Evolutionary conservation across 768 basidiomycete species (phyloP).

Genomic region (Podaxis sp.): DNA sequence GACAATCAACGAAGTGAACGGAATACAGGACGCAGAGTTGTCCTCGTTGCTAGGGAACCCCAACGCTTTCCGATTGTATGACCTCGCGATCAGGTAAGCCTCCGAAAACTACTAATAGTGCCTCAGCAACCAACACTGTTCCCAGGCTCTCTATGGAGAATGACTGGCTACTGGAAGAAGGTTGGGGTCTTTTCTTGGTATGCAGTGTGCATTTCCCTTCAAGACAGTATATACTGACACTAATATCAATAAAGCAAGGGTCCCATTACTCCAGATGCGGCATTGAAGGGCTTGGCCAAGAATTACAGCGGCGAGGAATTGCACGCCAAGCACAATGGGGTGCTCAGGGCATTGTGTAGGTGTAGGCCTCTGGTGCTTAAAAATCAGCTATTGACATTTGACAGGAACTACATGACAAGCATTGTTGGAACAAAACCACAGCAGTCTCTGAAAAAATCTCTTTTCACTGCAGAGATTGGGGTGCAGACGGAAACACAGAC

Average conservation of each 20-base stretch:
- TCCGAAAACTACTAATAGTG: background rate
- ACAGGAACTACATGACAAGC: slow-evolving; percentile 51
- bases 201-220: background rate
- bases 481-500: slow-evolving; percentile 56
- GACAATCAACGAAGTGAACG: background rate
- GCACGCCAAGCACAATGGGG: slow-evolving; percentile 71
- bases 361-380: slow-evolving; percentile 8
- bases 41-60: slow-evolving; percentile 55
- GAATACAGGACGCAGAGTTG: slow-evolving; percentile 63
- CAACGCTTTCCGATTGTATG: slow-evolving; percentile 66
- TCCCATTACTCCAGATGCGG: slow-evolving; percentile 65
- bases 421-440: slow-evolving; percentile 45
- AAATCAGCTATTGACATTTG: background rate
- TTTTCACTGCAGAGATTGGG: slow-evolving; percentile 60
- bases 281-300: slow-evolving; percentile 64
- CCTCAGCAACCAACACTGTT: background rate
- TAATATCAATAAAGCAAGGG: slow-evolving; percentile 51
- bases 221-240: slow-evolving; percentile 1
- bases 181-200: slow-evolving; percentile 66
- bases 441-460: slow-evolving; percentile 49
- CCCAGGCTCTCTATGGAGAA: slow-evolving; percentile 60
- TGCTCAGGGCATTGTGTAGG: slow-evolving; percentile 70
- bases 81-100: slow-evolving; percentile 64
- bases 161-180: slow-evolving; percentile 74
- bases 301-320: slow-evolving; percentile 67